These are phyloP conservation scores for Schizopora paradoxa DNA, from an alignment of 1,284 basidiomycete species.

Conservation along the genomic window DNA sequence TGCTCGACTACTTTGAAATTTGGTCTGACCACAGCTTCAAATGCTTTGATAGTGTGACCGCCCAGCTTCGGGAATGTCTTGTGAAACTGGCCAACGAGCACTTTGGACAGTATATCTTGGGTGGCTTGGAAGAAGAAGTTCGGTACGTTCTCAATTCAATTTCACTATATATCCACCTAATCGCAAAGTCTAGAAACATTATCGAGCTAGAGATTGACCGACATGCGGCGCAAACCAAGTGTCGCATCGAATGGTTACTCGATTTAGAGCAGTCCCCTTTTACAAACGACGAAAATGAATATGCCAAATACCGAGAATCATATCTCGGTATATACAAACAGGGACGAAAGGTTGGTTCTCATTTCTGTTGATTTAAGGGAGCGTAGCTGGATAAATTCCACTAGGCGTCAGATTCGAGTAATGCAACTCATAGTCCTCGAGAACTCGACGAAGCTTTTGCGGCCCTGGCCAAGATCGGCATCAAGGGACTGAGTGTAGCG, in stretches of 20 bases:
- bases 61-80: slow-evolving; percentile 21
- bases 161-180: background rate
- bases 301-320: slow-evolving; percentile 28
- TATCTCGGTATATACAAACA: slow-evolving; percentile 34
- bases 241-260: slow-evolving; percentile 26
- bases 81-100: slow-evolving; percentile 20
- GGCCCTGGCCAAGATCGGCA: slow-evolving; percentile 32
- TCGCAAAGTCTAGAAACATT: slow-evolving; percentile 19
- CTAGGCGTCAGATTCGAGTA: background rate
- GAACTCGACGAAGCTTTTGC: slow-evolving; percentile 24
- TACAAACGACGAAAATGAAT: slow-evolving; percentile 38
- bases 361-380: background rate
- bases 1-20: slow-evolving; percentile 24
- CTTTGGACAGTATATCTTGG: slow-evolving; percentile 29
- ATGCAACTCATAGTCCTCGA: background rate
- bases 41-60: slow-evolving; percentile 29
- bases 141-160: slow-evolving; percentile 22
- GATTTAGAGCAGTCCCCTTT: slow-evolving; percentile 32
- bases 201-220: slow-evolving; percentile 24
- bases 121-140: slow-evolving; percentile 24
- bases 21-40: slow-evolving; percentile 28
- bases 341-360: slow-evolving; percentile 20
- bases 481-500: slow-evolving; percentile 25
- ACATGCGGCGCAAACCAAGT: slow-evolving; percentile 21
- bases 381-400: background rate